Evolutionary conservation across 2,329 filamentous ascomycete species (phyloP).

Genomic region (Colletotrichum tofieldiae): DNA sequence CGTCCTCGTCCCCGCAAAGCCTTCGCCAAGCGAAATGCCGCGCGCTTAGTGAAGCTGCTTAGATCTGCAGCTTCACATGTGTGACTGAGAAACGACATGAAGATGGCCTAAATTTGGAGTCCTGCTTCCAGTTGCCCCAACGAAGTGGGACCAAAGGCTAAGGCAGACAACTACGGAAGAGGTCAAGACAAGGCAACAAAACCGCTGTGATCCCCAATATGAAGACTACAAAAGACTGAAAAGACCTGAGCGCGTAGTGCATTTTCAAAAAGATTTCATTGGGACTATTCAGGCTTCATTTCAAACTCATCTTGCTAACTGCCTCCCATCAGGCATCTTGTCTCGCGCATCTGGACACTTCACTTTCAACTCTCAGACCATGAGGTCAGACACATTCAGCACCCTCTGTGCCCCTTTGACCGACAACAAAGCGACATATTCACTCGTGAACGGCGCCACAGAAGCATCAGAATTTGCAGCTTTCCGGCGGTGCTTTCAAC

Average conservation of each 20-base stretch:
- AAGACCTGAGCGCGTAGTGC: constrained; percentile 75
- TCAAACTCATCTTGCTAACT: neutral
- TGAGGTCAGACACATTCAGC: constrained; percentile 7
- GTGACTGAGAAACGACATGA: constrained; percentile 27
- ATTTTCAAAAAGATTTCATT: constrained; percentile 19
- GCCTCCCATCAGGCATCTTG: constrained; percentile 1
- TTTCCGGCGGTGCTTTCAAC: neutral
- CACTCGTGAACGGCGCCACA: neutral
- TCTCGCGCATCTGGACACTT: constrained; percentile 10
- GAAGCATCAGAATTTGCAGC: neutral
- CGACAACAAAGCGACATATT: neutral
- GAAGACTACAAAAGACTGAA: constrained; percentile 76
- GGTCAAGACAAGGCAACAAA: constrained; percentile 53
- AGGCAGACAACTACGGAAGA: constrained; percentile 63
- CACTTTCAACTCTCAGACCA: constrained; percentile 14
- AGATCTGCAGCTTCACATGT: neutral
- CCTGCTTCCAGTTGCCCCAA: constrained; percentile 60
- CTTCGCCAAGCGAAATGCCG: constrained; percentile 9
- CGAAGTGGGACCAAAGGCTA: constrained; percentile 73
- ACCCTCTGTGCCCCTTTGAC: neutral
- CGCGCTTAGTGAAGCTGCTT: constrained; percentile 13
- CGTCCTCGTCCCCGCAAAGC: constrained; percentile 32
- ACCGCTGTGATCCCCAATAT: constrained; percentile 66
- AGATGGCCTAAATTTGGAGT: constrained; percentile 66
- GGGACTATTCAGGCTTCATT: neutral